These are phyloP conservation scores for Ascochyta viciae-villosae DNA, from an alignment of 2,329 filamentous ascomycete species.

Conservation along the genomic window DNA sequence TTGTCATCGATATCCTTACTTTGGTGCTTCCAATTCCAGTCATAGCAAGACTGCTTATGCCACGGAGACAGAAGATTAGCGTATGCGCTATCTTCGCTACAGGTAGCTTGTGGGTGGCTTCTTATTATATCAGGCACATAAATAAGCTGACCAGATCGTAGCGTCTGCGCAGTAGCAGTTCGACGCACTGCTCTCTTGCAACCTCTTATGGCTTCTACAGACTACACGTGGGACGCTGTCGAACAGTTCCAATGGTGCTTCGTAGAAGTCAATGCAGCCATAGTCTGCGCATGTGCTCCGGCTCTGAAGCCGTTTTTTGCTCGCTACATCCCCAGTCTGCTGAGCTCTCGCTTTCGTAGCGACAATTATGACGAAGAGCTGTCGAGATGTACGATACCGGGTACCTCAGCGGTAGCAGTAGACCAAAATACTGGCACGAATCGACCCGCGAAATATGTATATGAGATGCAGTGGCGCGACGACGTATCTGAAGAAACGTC, in stretches of 20 bases:
- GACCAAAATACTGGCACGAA: too few relatives aligned
- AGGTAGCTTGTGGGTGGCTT: not conserved
- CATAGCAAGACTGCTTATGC: not conserved
- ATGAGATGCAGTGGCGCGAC: not conserved
- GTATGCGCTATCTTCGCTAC: not conserved
- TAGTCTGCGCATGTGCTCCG: conserved; percentile 14
- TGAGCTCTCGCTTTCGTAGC: too few relatives aligned
- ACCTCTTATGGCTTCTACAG: not conserved
- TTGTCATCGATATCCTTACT: conserved; percentile 14
- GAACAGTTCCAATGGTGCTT: conserved; percentile 23
- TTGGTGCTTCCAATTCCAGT: not conserved
- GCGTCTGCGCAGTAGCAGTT: not conserved
- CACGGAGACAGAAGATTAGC: not conserved
- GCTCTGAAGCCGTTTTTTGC: too few relatives aligned
- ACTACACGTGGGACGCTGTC: conserved; percentile 17
- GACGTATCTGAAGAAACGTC: not conserved
- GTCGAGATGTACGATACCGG: too few relatives aligned
- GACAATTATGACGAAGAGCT: not conserved
- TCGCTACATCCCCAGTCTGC: not conserved
- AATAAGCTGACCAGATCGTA: not conserved
- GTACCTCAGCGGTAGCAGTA: too few relatives aligned
- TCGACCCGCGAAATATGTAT: too few relatives aligned
- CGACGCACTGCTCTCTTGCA: not conserved
- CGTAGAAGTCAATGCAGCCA: conserved; percentile 17
- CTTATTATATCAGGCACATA: too few relatives aligned